Base-by-base conservation (phyloP, 2,329 filamentous ascomycete genomes). In the Alternaria ventricosa region DNA sequence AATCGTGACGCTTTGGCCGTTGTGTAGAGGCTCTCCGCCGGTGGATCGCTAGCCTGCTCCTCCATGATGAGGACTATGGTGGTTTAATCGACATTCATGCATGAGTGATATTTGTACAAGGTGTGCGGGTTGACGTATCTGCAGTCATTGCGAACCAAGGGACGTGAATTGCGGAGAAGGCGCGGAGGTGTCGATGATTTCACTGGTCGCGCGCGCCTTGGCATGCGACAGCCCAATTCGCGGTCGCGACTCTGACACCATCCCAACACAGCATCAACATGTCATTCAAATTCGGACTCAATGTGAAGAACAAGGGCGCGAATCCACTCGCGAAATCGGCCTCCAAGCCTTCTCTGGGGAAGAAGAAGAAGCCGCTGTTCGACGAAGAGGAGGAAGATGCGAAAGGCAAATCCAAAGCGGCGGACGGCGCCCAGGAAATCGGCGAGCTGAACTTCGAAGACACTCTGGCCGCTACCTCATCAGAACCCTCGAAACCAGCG, bases 231-330 rank as follows among this genome's bases (percentile, higher is more conserved):
- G 20, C 51, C 61, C 57, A 53, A 60, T 43, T 53, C 47, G 51
- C 50, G 28, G 25, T 43, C 45, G 49, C 49, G 25, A 20, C 55
- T 44, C 47, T 23, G 43, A 27, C 45, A 44, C 36, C 55, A 54
- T 53, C 44, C 25, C 36, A 58, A 56, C 58, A 41, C 71, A 56
- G 28, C 58, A 55, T 41, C 69, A 72, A 43, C 65, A 79, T 79
- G 79, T 74, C 78, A 15, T 80, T 87, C 56, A 84, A 84, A 20
- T 86, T 85, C 69, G 89, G 89, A 55, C 83, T 92, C 43, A 91
- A 87, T 72, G 70, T 88, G 47, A 80, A 84, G 54, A 90, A 88
- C 73, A 92, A 90, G 77, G 49, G 66, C 11, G 46, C 65, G 12
- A 68, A 61, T 20, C 62, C 60, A 13, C 65, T 61, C 7, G 64